Percentiles rank a stretch among this genome's conserved stretches.
phyloP scores from a whole-genome alignment of 1,284 basidiomycete species.

The Irpex sp. region DNA sequence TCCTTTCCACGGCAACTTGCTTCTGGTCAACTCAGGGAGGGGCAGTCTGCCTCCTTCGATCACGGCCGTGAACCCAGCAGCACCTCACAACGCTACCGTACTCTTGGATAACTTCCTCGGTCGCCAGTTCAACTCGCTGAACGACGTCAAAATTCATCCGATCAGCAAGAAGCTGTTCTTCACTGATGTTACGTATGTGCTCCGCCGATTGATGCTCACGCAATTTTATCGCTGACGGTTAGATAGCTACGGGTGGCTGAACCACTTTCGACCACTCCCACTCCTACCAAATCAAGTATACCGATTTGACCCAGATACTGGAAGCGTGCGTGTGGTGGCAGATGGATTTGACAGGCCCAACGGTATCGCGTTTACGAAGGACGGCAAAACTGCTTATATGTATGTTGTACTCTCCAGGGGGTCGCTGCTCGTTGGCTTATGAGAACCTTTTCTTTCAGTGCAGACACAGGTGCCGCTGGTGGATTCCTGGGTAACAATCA shows the following conservation, averaged over 20 bases:
- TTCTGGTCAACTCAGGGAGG: constrained; percentile 68
- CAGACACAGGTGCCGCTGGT: constrained; percentile 46
- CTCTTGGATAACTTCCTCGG: constrained; percentile 49
- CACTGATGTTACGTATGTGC: constrained; percentile 62
- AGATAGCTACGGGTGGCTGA: constrained; percentile 57
- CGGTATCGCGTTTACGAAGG: constrained; percentile 66
- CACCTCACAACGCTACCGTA: constrained; percentile 41
- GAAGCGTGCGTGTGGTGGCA: constrained; percentile 64
- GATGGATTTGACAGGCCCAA: constrained; percentile 62
- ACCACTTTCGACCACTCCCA: constrained; percentile 62
- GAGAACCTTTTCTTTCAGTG: constrained; percentile 27
- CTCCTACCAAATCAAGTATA: constrained; percentile 73
- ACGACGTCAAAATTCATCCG: constrained; percentile 75
- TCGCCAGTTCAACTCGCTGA: constrained; percentile 78
- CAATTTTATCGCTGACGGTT: background rate
- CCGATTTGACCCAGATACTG: constrained; percentile 61
- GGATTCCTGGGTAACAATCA: constrained; percentile 57
- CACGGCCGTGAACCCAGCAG: constrained; percentile 58
- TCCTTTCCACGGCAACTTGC: constrained; percentile 56
- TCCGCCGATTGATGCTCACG: background rate
- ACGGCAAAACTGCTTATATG: constrained; percentile 68
- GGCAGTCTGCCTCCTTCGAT: constrained; percentile 60
- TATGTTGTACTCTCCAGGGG: constrained; percentile 29
- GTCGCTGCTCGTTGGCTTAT: background rate
- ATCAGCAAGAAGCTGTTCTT: constrained; percentile 63